These are phyloP conservation scores for Claviceps sp. DNA, from an alignment of 2,329 filamentous ascomycete species.

Conservation along the genomic window DNA sequence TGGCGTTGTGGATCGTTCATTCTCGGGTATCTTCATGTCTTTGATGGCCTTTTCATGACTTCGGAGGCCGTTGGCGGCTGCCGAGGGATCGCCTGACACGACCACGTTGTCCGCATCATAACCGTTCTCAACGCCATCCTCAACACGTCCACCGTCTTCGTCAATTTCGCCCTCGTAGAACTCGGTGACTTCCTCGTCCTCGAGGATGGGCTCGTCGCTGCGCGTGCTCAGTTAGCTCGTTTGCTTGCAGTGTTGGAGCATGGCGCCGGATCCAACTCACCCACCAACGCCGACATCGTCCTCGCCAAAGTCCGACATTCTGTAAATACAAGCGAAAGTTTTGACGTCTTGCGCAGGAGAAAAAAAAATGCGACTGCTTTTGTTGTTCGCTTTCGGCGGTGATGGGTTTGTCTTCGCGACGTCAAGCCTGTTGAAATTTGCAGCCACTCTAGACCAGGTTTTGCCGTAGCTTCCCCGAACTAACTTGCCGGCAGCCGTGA, in stretches of 20 bases:
- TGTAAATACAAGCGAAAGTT: slow-evolving; percentile 6
- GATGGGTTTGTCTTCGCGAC: neutral
- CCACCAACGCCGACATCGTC: slow-evolving; percentile 45
- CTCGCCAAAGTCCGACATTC: slow-evolving; percentile 64
- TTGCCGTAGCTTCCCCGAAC: slow-evolving; percentile 19
- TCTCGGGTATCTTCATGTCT: slow-evolving; percentile 82
- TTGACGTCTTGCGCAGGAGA: neutral
- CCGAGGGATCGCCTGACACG: slow-evolving; percentile 47
- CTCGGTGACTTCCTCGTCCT: slow-evolving; percentile 53
- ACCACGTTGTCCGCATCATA: slow-evolving; percentile 48
- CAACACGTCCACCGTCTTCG: slow-evolving; percentile 35
- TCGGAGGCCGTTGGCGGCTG: slow-evolving; percentile 40
- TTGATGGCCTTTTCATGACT: slow-evolving; percentile 43
- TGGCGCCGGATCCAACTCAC: slow-evolving; percentile 28
- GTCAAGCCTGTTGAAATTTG: slow-evolving; percentile 18
- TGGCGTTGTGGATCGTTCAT: slow-evolving; percentile 81
- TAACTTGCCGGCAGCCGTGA: too few species aligned
- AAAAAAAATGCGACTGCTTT: neutral
- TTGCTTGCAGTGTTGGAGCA: neutral
- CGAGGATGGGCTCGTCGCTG: slow-evolving; percentile 58
- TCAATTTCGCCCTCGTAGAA: slow-evolving; percentile 43
- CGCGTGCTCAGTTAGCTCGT: slow-evolving; percentile 10
- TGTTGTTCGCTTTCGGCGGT: neutral
- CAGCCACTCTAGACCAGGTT: slow-evolving; percentile 11
- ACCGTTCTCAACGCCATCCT: slow-evolving; percentile 37